Conservation (phyloP, 2,329 filamentous ascomycete species). For the Colletotrichum graminicola region DNA sequence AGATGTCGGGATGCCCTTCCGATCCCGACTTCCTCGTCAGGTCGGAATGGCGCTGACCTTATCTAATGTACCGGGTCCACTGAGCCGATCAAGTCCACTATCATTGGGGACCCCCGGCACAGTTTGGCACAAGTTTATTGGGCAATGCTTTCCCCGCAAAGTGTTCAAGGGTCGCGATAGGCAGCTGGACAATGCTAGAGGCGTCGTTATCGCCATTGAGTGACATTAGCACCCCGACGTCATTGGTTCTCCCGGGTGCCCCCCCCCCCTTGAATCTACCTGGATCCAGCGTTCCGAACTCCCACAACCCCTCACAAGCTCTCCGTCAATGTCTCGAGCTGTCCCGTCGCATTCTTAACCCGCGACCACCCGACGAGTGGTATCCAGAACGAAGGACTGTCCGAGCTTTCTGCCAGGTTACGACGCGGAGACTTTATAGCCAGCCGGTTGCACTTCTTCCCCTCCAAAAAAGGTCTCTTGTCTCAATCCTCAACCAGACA, state of each 20-base stretch:
- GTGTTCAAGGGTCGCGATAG: slow-evolving; percentile 15
- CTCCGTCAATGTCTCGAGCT: slow-evolving; percentile 8
- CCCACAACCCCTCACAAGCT: slow-evolving; percentile 38
- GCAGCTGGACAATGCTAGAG: slow-evolving; percentile 2
- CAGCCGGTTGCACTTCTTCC: slow-evolving; percentile 13
- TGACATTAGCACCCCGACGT: slow-evolving; percentile 16
- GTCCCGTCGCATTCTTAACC: slow-evolving; percentile 34
- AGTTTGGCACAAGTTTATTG: slow-evolving; percentile 32
- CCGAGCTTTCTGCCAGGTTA: slow-evolving; percentile 22
- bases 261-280: background rate
- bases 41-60: slow-evolving; percentile 28
- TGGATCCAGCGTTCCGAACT: slow-evolving; percentile 3
- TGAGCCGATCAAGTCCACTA: slow-evolving; percentile 19
- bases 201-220: slow-evolving; percentile 15
- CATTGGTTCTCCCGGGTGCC: slow-evolving; percentile 25
- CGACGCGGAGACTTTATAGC: slow-evolving; percentile 29
- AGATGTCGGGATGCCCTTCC: slow-evolving; percentile 15
- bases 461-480: background rate
- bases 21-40: slow-evolving; percentile 33
- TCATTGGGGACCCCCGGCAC: slow-evolving; percentile 7
- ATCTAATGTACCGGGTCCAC: slow-evolving; percentile 1
- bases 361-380: slow-evolving; percentile 31
- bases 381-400: slow-evolving; percentile 24
- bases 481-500: background rate
- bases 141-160: slow-evolving; percentile 30